These are phyloP conservation scores for Isabelozyma rhagii DNA, from an alignment of 805 yeast genomes.

Conservation along the genomic window DNA sequence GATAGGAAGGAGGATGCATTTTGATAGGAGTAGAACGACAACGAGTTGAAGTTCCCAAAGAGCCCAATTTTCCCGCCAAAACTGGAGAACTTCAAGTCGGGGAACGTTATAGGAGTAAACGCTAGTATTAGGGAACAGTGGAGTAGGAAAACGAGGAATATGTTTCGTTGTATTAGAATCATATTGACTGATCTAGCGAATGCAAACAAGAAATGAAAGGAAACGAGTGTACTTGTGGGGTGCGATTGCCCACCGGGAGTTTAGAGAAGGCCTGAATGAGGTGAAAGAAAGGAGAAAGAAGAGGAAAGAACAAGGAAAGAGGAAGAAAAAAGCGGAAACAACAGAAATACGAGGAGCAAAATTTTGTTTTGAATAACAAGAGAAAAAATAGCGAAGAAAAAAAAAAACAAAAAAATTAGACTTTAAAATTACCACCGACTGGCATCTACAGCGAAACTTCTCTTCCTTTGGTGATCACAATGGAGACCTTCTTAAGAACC, in stretches of 20 bases:
- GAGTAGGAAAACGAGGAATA: neutral
- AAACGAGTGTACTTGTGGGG: neutral
- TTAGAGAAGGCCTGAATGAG: neutral
- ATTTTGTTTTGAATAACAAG: neutral
- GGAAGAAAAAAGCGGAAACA: neutral
- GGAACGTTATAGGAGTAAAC: slow-evolving; percentile 6
- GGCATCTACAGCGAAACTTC: neutral
- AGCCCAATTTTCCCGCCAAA: slow-evolving; percentile 30
- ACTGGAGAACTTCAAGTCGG: slow-evolving; percentile 18
- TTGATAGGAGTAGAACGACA: slow-evolving; percentile 23
- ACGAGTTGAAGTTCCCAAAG: slow-evolving; percentile 27
- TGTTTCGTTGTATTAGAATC: neutral
- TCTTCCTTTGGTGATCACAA: too few species aligned
- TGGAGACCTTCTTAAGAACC: too few species aligned
- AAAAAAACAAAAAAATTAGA: neutral
- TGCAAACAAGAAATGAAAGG: neutral
- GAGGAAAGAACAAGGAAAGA: neutral
- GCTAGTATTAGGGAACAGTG: neutral
- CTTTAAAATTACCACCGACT: neutral
- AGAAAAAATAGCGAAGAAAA: neutral
- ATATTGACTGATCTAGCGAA: neutral
- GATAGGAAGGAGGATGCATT: slow-evolving; percentile 23
- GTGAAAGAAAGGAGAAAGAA: neutral
- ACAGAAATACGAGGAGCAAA: neutral
- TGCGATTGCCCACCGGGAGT: neutral